A percentile compares a stretch with the other conserved stretches of the same genome.
Evolutionary conservation across 2,329 filamentous ascomycete species (phyloP).

Genomic region (Cercospora sojina): DNA sequence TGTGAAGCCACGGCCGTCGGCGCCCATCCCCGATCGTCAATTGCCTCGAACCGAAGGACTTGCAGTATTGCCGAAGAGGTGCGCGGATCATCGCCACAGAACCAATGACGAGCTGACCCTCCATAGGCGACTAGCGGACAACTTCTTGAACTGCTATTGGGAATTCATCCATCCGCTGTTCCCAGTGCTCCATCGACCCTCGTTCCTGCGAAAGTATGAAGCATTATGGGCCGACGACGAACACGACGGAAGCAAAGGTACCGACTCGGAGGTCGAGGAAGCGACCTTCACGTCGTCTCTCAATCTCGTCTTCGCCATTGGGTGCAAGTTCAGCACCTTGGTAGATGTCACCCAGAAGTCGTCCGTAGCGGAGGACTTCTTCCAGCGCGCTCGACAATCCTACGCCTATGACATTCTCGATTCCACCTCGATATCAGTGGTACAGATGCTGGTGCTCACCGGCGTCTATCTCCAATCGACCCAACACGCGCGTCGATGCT

Average conservation of each 20-base stretch:
- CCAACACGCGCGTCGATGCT: conserved; percentile 31
- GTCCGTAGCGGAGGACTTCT: conserved; percentile 31
- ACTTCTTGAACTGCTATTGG: conserved; percentile 32
- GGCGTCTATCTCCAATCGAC: conserved; percentile 32
- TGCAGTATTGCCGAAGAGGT: conserved; percentile 27
- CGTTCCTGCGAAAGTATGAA: conserved; percentile 31
- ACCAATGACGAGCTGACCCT: background rate
- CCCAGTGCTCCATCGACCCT: conserved; percentile 30
- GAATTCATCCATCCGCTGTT: conserved; percentile 33
- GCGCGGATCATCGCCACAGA: background rate
- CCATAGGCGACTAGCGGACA: conserved; percentile 29
- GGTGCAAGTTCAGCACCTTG: conserved; percentile 29
- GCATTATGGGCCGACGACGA: conserved; percentile 25
- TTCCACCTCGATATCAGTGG: conserved; percentile 27
- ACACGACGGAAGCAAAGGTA: background rate
- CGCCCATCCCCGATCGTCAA: conserved; percentile 23
- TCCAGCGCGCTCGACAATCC: conserved; percentile 30
- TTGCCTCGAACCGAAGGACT: conserved; percentile 21
- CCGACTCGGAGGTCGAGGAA: conserved; percentile 27
- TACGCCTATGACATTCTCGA: conserved; percentile 32
- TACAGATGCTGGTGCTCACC: conserved; percentile 31
- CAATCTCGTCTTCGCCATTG: conserved; percentile 32
- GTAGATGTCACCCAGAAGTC: conserved; percentile 28
- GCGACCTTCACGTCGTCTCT: conserved; percentile 29
- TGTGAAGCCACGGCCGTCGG: conserved; percentile 7